These are phyloP conservation scores for Moricandia moricandioides DNA, from an alignment of 345 rosid species.

Conservation along the genomic window DNA sequence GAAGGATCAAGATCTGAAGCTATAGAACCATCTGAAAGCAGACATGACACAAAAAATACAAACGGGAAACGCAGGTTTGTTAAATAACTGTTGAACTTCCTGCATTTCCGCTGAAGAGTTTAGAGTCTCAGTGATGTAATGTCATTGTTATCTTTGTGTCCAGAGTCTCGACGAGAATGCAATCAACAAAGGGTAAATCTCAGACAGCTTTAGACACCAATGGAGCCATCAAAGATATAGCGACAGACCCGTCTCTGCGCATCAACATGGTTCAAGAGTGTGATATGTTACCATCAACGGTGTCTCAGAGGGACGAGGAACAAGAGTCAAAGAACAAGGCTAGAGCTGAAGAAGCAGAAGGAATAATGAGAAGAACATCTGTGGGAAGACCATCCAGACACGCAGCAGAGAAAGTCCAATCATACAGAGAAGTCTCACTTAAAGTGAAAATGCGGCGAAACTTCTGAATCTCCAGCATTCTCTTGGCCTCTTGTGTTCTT, in stretches of 20 bases:
- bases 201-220: conserved; percentile 16
- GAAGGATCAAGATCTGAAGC: conserved; percentile 37
- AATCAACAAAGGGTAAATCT: conserved; percentile 34
- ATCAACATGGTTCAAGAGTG: not conserved
- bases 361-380: conserved; percentile 39
- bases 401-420: conserved; percentile 64
- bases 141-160: conserved; percentile 15
- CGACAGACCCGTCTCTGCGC: not conserved
- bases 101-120: not conserved
- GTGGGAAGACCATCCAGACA: conserved; percentile 59
- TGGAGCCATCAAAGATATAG: conserved; percentile 20
- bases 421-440: conserved; percentile 73
- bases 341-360: conserved; percentile 38
- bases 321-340: conserved; percentile 24
- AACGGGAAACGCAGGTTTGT: conserved; percentile 47
- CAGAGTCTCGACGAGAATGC: conserved; percentile 41
- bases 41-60: conserved; percentile 32
- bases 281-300: not conserved
- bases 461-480: conserved; percentile 15
- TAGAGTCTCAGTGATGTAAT: conserved; percentile 15
- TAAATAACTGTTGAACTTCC: not conserved
- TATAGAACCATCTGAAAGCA: conserved; percentile 36
- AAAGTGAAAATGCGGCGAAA: conserved; percentile 66
- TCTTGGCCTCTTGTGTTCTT: not conserved
- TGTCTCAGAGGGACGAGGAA: conserved; percentile 4